phyloP scores from a whole-genome alignment of 495 filamentous ascomycete genomes.

The Cairneyella variabilis region DNA sequence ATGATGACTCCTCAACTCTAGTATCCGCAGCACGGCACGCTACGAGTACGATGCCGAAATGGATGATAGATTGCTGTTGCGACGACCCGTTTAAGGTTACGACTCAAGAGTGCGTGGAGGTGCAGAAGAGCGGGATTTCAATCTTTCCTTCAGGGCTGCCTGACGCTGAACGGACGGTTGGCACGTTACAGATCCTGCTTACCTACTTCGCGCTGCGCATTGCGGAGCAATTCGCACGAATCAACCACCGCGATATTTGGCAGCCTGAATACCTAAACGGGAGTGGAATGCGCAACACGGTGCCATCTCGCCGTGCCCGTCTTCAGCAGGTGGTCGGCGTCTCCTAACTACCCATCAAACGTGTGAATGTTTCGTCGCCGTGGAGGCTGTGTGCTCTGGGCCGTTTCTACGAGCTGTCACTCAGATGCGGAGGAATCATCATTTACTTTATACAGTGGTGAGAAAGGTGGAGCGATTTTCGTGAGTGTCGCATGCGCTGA shows the following conservation, averaged over 20 bases:
- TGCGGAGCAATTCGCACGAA: too few species aligned
- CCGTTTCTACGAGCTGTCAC: not conserved
- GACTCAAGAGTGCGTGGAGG: not conserved
- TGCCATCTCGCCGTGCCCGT: not conserved
- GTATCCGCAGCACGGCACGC: too few species aligned
- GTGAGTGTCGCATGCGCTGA: not conserved
- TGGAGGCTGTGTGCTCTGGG: conserved; percentile 13
- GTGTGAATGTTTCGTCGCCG: not conserved
- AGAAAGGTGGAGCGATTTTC: not conserved
- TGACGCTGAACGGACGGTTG: not conserved
- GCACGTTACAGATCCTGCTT: conserved; percentile 1
- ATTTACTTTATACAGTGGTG: not conserved
- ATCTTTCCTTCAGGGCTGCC: not conserved
- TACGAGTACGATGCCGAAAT: too few species aligned
- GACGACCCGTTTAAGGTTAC: too few species aligned
- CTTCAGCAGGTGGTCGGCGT: not conserved
- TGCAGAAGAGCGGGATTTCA: conserved; percentile 16
- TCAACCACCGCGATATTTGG: too few species aligned
- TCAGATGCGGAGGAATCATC: not conserved
- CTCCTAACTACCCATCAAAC: not conserved
- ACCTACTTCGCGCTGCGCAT: conserved; percentile 1
- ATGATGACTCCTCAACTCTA: too few species aligned
- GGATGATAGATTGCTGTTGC: too few species aligned
- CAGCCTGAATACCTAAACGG: too few species aligned
- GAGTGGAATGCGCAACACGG: too few species aligned